phyloP scores from a whole-genome alignment of 2,329 filamentous ascomycete genomes.

The Boeremia exigua region DNA sequence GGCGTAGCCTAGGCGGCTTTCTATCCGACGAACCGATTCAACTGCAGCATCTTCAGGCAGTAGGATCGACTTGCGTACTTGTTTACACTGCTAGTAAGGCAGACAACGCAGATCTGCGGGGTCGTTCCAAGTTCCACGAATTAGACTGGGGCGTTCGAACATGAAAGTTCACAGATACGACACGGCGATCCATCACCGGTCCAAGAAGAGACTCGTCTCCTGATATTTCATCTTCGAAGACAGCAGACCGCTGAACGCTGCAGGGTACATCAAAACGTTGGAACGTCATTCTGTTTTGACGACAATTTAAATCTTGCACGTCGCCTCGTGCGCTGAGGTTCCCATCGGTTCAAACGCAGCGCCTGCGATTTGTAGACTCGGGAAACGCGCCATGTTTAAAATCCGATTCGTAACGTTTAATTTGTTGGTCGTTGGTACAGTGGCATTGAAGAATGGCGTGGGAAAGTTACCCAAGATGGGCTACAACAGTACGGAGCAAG shows the following conservation, averaged over 20 bases:
- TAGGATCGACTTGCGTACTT: background rate
- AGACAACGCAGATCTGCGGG: background rate
- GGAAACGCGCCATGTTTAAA: background rate
- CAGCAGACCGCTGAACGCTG: background rate
- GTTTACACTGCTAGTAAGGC: background rate
- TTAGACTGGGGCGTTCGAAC: background rate
- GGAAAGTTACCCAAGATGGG: conserved; percentile 18
- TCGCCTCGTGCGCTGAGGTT: no score
- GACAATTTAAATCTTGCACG: background rate
- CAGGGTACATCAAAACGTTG: no score
- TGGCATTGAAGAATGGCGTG: conserved; percentile 10
- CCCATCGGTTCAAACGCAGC: no score
- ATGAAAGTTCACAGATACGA: background rate
- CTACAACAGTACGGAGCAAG: conserved; percentile 3
- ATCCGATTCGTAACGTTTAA: background rate
- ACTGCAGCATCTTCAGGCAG: no score
- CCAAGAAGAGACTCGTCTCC: background rate
- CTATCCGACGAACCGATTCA: no score
- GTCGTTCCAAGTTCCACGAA: conserved; percentile 2
- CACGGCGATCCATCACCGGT: background rate
- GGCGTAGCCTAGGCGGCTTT: no score
- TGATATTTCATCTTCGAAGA: background rate
- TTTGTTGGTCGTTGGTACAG: background rate
- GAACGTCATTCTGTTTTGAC: background rate
- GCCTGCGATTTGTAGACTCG: background rate